A percentile compares a stretch with the other conserved stretches of the same genome.
Evolutionary conservation across 306 rosid genomes (phyloP).

Genomic region (Leucaena leucocephala): DNA sequence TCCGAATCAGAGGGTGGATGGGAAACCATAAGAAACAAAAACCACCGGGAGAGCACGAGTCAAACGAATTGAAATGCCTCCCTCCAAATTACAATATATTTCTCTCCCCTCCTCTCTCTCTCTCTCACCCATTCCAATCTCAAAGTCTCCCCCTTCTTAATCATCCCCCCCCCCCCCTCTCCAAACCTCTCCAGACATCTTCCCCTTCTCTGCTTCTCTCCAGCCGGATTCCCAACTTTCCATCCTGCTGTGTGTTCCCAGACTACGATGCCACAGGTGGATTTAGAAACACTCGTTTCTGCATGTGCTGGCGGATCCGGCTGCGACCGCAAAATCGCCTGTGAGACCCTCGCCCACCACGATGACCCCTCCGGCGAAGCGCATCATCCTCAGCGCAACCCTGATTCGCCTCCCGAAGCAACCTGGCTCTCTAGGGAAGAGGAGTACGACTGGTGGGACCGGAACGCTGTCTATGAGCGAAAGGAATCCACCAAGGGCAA

Average conservation of each 20-base stretch:
- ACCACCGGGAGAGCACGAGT: constrained; percentile 14
- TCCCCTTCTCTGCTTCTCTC: not conserved
- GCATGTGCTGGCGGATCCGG: constrained; percentile 77
- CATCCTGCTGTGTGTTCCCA: not conserved
- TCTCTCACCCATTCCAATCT: constrained; percentile 1
- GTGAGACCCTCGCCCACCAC: constrained; percentile 60
- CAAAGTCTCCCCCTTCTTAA: not conserved
- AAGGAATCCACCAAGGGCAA: constrained; percentile 75
- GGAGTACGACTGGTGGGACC: constrained; percentile 84
- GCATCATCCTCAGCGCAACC: constrained; percentile 46
- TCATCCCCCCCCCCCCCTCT: not conserved
- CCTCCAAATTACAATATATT: constrained; percentile 36
- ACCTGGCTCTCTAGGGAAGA: constrained; percentile 82
- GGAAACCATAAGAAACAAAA: constrained; percentile 2
- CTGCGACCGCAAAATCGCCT: constrained; percentile 76
- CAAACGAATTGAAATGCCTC: constrained; percentile 38
- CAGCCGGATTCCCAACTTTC: not conserved
- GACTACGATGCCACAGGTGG: constrained; percentile 74
- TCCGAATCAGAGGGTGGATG: not conserved
- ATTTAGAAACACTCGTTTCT: constrained; percentile 83
- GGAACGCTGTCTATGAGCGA: constrained; percentile 80
- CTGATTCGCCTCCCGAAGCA: constrained; percentile 90
- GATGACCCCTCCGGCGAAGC: constrained; percentile 35
- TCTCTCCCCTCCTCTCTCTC: not conserved
- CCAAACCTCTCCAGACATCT: not conserved